Base-by-base conservation (phyloP, 2,329 filamentous ascomycete genomes). In the Trichoderma lentiforme region DNA sequence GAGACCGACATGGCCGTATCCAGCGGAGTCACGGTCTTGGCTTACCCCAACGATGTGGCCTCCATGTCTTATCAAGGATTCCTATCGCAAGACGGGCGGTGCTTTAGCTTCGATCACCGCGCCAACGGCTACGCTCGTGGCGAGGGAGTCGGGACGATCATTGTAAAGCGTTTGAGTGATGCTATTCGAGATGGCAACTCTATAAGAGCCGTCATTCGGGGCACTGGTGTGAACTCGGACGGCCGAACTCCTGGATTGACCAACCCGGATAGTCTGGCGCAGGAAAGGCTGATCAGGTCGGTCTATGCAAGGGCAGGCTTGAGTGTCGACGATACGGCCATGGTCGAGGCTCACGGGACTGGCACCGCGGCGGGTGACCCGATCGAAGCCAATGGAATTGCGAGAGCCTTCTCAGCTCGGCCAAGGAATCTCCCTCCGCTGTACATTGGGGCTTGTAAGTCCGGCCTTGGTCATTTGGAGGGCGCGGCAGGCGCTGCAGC, bases 41-140 rank as follows among this genome's bases (percentile, higher is more conserved):
- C 71, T n/a, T 77, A 75, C 1, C 73, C 75, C 26, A 64, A 56
- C 24, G 70, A 71, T 30, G 70, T 74, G 36, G 34, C 36, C 3
- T 66, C 70, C 57, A 70, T 70, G 67, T 32, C 53, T 21, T 28
- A 71, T 57, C 68, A 71, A 34, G 58, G 68, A 21, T 63, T 71
- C 47, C 47, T 71, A n/a, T 58, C 36, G 15, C 43, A 67, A 39
- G 5, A 75, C 70, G 72, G 73, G 12, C 70, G 73, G 11, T 65
- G 57, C n/a, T 69, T 67, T 14, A 74, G 73, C 68, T 85, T 80
- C 75, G 85, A 85, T 73, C 74, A 75, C 4, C 76, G 75, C 24
- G 86, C 83, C 4, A 80, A 84, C 71, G 87, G 87, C 1, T 89
- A 87, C 75, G 84, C 81, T 1, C 80, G 86, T 81, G 85, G 73